Base-by-base conservation (phyloP, 2,329 filamentous ascomycete genomes). In the Talaromyces sp. region DNA sequence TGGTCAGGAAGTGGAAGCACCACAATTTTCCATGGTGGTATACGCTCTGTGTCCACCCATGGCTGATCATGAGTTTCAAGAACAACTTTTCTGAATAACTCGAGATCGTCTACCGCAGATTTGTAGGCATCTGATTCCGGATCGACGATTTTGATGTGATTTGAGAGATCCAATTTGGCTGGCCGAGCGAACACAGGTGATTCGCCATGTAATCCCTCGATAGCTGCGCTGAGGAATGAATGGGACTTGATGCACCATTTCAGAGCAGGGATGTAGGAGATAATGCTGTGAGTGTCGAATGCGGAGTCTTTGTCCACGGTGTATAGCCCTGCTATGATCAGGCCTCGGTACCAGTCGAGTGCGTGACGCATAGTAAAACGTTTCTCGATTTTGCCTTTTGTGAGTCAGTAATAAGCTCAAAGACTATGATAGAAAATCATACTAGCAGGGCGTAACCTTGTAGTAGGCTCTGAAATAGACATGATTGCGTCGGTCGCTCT, bases 1-100 rank as follows among this genome's bases (percentile, higher is more conserved):
- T 33, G 27, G 0, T 60, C 52, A 1, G 52, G 19, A 1, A 80
- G 59, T 16, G 75, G 75, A 4, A 76, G 63, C 6, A 82, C 72
- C 37, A 77, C 70, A n/a, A 82, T 73, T 45, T 74, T 75, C 82
- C 82, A 84, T 24, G 79, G 78, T 6, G 81, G 81, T 0, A 72
- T 69, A 3, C 54, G 63, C 24, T 67, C 66, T 24, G 67, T 19
- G 19, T 60, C 27, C 60, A 67, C 61, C 61, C 77, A 75, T 6
- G 74, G 72, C 8, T 73, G 69, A 62, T 81, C 77, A 52, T 80
- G 75, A 13, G 75, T 69, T 45, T 78, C 68, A 6, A 78, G 70
- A 8, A 49, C 47, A 16, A 45, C 52, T 2, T 65, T 14, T 71
- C 67, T 31, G 35, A 57, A 9, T 68, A 59, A 60, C 60, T 58